These are phyloP conservation scores for Pichia occidentalis DNA, from an alignment of 805 yeast genomes.

Conservation along the genomic window DNA sequence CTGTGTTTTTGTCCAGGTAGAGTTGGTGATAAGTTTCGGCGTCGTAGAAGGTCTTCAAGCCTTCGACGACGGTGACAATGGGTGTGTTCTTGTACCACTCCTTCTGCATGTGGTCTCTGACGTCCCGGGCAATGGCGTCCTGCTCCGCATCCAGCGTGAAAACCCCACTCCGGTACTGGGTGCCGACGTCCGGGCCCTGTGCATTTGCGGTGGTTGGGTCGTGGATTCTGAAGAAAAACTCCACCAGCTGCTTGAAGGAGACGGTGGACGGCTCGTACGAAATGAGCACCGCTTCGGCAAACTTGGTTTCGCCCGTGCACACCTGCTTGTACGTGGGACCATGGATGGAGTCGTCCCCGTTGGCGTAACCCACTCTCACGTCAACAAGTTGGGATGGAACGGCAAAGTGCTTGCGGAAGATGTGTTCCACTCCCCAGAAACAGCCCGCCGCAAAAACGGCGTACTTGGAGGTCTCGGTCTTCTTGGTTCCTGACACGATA, in stretches of 20 bases:
- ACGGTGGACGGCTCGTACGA: slow-evolving; percentile 70
- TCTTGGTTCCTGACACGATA: slow-evolving; percentile 13
- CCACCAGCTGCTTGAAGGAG: slow-evolving; percentile 54
- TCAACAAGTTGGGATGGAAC: slow-evolving; percentile 56
- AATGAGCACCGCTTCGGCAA: slow-evolving; percentile 79
- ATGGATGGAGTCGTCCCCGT: slow-evolving; percentile 44
- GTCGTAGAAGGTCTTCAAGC: slow-evolving; percentile 68
- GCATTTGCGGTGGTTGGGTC: slow-evolving; percentile 82
- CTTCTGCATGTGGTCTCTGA: slow-evolving; percentile 52
- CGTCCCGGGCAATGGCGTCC: slow-evolving; percentile 30
- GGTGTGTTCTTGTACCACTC: slow-evolving; percentile 67
- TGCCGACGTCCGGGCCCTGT: slow-evolving; percentile 87
- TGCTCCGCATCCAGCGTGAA: slow-evolving; percentile 56
- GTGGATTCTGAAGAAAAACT: slow-evolving; percentile 85
- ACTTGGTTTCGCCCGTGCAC: slow-evolving; percentile 68
- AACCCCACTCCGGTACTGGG: slow-evolving; percentile 85
- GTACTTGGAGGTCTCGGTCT: slow-evolving; percentile 38
- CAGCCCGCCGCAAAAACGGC: slow-evolving; percentile 61
- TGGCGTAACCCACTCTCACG: slow-evolving; percentile 84
- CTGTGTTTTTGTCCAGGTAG: slow-evolving; percentile 73
- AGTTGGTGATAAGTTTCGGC: slow-evolving; percentile 95
- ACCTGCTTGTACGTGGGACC: slow-evolving; percentile 65
- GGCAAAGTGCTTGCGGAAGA: slow-evolving; percentile 60
- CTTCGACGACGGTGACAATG: slow-evolving; percentile 66
- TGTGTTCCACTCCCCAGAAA: slow-evolving; percentile 87